Evolutionary conservation across 2,329 filamentous ascomycete genomes (phyloP).

Genomic region (Xylariaceae sp.): DNA sequence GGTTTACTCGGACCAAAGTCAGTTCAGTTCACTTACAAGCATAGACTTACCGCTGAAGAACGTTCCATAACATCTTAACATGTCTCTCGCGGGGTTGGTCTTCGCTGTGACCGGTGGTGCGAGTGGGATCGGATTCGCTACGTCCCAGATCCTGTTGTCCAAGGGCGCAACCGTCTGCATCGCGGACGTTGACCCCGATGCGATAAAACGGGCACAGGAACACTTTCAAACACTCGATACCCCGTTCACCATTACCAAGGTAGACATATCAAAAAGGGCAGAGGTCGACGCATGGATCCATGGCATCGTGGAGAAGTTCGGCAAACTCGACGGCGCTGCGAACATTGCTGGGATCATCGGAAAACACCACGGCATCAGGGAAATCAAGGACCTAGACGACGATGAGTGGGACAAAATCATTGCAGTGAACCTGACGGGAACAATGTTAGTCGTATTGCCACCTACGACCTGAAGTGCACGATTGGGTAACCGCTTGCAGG

Average conservation of each 20-base stretch:
- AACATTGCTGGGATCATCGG: conserved; percentile 51
- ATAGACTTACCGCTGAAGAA: not conserved
- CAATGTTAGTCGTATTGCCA: conserved; percentile 33
- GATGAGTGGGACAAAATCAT: conserved; percentile 46
- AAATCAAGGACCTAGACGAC: conserved; percentile 41
- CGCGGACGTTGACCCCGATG: conserved; percentile 29
- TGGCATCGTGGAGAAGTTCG: conserved; percentile 43
- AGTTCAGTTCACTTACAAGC: not conserved
- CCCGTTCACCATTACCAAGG: conserved; percentile 34
- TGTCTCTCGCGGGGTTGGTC: conserved; percentile 32
- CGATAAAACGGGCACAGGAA: conserved; percentile 25
- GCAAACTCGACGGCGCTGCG: conserved; percentile 49
- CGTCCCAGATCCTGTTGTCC: conserved; percentile 30
- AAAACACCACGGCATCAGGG: conserved; percentile 37
- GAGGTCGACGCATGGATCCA: conserved; percentile 49
- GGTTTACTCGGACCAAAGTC: conserved; percentile 1
- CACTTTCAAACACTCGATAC: conserved; percentile 27
- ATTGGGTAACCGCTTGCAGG: conserved; percentile 16
- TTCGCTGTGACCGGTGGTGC: conserved; percentile 41
- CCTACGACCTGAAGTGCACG: not conserved
- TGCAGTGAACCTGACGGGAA: conserved; percentile 45
- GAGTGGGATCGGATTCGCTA: conserved; percentile 34
- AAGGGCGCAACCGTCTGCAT: conserved; percentile 31
- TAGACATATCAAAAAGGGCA: conserved; percentile 44
- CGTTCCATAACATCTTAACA: conserved; percentile 7